Evolutionary conservation across 106 monocot species (phyloP).

Genomic region (Dioscorea zingiberensis): DNA sequence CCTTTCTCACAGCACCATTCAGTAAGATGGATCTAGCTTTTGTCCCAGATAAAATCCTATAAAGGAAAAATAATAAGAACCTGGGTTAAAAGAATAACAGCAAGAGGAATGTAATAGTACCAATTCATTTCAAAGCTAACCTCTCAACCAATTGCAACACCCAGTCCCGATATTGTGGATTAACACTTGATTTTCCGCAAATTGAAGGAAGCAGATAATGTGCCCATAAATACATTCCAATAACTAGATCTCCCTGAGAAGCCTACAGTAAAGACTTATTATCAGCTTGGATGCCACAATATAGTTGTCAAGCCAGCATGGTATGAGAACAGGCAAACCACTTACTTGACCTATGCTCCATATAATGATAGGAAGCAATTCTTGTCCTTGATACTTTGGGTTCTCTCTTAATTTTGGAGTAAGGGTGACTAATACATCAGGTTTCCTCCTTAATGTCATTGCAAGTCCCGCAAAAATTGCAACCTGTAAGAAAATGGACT

Average conservation of each 20-base stretch:
- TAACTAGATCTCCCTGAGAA: constrained; percentile 46
- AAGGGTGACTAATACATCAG: constrained; percentile 64
- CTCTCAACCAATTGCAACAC: constrained; percentile 46
- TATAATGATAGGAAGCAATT: constrained; percentile 71
- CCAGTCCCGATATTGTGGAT: constrained; percentile 36
- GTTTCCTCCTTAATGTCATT: constrained; percentile 75
- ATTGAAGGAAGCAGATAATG: constrained; percentile 30
- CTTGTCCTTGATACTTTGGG: constrained; percentile 77
- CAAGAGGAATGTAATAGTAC: background rate
- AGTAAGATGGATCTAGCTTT: constrained; percentile 77
- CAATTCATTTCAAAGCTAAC: constrained; percentile 15
- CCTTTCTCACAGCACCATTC: constrained; percentile 90
- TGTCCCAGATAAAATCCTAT: constrained; percentile 59
- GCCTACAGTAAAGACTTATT: constrained; percentile 32
- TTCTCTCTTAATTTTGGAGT: constrained; percentile 68
- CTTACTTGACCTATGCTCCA: constrained; percentile 89
- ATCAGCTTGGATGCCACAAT: background rate
- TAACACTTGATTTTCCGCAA: constrained; percentile 18
- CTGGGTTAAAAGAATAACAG: background rate
- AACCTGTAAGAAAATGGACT: constrained; percentile 78
- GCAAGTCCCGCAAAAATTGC: constrained; percentile 87
- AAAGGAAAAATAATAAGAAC: background rate
- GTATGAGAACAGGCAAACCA: background rate
- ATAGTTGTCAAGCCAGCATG: background rate
- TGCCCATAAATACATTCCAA: constrained; percentile 34